A percentile compares a stretch with the other conserved stretches of the same genome.
Evolutionary conservation across 1,284 basidiomycete genomes (phyloP).

Genomic region (Pseudozyma flocculosa): DNA sequence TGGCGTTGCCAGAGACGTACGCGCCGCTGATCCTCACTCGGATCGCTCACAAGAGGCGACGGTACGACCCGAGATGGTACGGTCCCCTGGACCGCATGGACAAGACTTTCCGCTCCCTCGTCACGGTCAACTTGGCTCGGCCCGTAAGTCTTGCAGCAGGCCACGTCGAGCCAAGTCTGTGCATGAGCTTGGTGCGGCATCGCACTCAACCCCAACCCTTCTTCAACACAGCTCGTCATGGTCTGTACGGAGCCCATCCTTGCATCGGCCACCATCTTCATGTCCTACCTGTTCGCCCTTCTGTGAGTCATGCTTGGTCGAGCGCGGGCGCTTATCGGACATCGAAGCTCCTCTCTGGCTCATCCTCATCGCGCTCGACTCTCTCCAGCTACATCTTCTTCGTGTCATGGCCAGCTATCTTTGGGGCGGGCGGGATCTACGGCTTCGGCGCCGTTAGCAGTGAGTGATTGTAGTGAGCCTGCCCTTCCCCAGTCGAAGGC

Average conservation of each 20-base stretch:
- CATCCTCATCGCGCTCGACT: too few relatives aligned
- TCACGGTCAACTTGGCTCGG: slow-evolving; percentile 14
- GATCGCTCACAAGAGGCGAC: not conserved
- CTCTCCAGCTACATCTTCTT: slow-evolving; percentile 24
- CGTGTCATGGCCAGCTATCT: slow-evolving; percentile 29
- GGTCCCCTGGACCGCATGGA: not conserved
- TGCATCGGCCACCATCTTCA: slow-evolving; percentile 22
- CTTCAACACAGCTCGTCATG: slow-evolving; percentile 17
- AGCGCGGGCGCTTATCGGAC: not conserved
- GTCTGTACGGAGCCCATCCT: slow-evolving; percentile 27
- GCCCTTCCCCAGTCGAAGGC: too few relatives aligned
- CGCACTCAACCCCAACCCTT: not conserved
- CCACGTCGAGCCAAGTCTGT: not conserved
- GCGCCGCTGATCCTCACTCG: slow-evolving; percentile 5
- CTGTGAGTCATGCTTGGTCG: slow-evolving; percentile 12
- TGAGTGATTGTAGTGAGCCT: slow-evolving; percentile 9
- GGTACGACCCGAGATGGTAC: not conserved
- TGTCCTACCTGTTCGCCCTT: slow-evolving; percentile 31
- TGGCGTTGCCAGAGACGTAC: slow-evolving; percentile 26
- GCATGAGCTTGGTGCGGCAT: not conserved
- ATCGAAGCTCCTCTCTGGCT: not conserved
- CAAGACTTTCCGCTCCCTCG: slow-evolving; percentile 4
- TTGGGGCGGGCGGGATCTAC: slow-evolving; percentile 27
- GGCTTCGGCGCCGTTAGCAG: slow-evolving; percentile 14
- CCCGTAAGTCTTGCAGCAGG: slow-evolving; percentile 15